Evolutionary conservation across 768 basidiomycete genomes (phyloP), one percentile per base, ranked within the genome.

Genomic region (Naganishia vishniacii): DNA sequence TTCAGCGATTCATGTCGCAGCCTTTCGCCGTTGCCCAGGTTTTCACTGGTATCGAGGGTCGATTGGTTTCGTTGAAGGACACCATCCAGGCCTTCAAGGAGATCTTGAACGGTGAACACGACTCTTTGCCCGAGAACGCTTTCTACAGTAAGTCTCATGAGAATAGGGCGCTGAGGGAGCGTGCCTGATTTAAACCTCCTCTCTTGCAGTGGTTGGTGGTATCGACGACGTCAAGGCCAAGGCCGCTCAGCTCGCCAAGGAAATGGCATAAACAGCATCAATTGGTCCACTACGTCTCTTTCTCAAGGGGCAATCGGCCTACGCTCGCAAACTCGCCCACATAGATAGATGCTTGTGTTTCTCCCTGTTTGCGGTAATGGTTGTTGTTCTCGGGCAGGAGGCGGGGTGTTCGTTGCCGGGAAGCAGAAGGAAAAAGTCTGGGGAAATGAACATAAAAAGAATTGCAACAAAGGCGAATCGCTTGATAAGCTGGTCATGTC

Each of bases 1-100:
- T 97, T 75, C 91, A 80, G 78, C 84, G 82, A 83, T 97, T 98
- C 89, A 98, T 99, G 95, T 97, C 92, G 71, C 93, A 99, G 82
- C 95, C 95, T 68, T 99, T 99, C 91, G 89, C 90, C 78, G 94
- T 97, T 78, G 95, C 93, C 64, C 91, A 97, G 82, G 92, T 95
- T 80, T 97, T 98, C 86, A 98, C 94, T 76, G 94, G 94, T 83
- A 93, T 90, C 75, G 93, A 95, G 83, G 95, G 94, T 77, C 89
- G 88, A 79, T 89, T 98, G 67, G 94, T 99, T 37, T 83, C 93
- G 15, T 82, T 99, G 70, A 97, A 97, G 83, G 93, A 98, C 78
- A 75, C 75, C 62, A 60, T 75, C 62, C 62, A 56, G 41, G 73
- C 94, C 44, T 98, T 97, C 88, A 92, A 88, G 84, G 91, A 95